Percentiles rank a stretch among this genome's conserved stretches.
Evolutionary conservation across 768 basidiomycete species (phyloP).

Genomic region (Gyrodon lividus): DNA sequence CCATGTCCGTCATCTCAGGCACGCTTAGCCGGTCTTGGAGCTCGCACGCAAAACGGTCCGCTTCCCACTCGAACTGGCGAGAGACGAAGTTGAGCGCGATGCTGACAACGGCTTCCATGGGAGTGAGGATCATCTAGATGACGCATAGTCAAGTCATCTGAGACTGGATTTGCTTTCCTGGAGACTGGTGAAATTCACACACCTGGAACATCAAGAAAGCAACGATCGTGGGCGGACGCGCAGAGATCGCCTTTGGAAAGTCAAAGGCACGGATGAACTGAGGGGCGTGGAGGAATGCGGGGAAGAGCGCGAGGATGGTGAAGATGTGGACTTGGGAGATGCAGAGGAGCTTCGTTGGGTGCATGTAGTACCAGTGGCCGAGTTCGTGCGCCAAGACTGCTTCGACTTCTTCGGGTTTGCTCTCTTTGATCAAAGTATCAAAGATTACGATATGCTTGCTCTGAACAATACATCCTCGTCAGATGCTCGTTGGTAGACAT

Average conservation of each 20-base stretch:
- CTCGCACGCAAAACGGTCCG: conserved; percentile 83
- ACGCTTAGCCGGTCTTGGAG: conserved; percentile 47
- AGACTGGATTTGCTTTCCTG: not conserved
- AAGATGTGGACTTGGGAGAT: conserved; percentile 89
- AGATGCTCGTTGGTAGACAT: not conserved
- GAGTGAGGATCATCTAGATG: conserved; percentile 71
- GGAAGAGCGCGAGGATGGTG: conserved; percentile 81
- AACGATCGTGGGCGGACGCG: conserved; percentile 73
- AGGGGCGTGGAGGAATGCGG: conserved; percentile 83
- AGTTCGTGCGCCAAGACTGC: conserved; percentile 98
- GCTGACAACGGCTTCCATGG: conserved; percentile 70
- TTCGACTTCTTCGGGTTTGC: conserved; percentile 88
- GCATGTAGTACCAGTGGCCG: conserved; percentile 93
- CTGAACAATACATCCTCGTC: conserved; percentile 33
- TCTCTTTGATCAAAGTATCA: conserved; percentile 93
- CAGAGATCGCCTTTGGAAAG: conserved; percentile 65
- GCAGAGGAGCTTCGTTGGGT: conserved; percentile 85
- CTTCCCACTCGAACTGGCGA: conserved; percentile 89
- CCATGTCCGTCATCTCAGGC: conserved; percentile 78
- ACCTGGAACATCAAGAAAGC: conserved; percentile 87
- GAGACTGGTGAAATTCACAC: conserved; percentile 1
- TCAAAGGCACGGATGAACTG: conserved; percentile 79
- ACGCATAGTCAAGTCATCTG: not conserved
- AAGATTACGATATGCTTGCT: conserved; percentile 96
- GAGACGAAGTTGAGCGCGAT: conserved; percentile 80